Evolutionary conservation across 441 rosid genomes (phyloP), one percentile per base, ranked within the genome.

Genomic region (Pelargonium cotyledonis): DNA sequence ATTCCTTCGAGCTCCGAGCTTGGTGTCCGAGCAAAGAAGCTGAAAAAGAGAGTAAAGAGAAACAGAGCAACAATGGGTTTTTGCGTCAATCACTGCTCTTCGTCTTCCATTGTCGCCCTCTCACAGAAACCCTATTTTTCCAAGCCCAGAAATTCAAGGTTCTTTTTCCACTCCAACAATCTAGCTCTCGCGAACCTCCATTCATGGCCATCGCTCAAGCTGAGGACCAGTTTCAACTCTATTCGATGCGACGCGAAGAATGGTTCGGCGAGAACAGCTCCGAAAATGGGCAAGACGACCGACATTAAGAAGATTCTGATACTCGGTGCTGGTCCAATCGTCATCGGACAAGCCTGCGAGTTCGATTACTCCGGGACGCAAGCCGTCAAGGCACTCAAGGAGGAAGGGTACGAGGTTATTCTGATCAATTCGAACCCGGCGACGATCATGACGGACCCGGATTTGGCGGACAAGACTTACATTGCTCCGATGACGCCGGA

Each of bases 401-500:
- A 53, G 5, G 60, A 53, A 15, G 60, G 60, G 8, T 53, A 53
- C 60, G 60, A 53, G 21, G 60, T 53, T 16, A 53, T 53, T 53
- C 21, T 53, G 21, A 53, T 53, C 14, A 53, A 53, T 53, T 53
- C 60, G 2, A 53, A 53, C 60, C 60, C 60, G 8, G 60, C 60
- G 21, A 53, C 60, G 2, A 53, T 53, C 60, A 53, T 53, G 60
- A 53, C 60, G 21, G 60, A 53, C 60, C 60, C 60, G 18, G 60
- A 53, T 53, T 15, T 53, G 60, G 60, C 60, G 8, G 60, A 53
- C 60, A 53, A 53, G 60, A 94, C 97, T 57, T 94, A 91, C 72
- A 75, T 94, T 61, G 76, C 95, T 23, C 99, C 99, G 0, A 86
- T 94, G 95, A 89, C 95, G 1, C 93, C 96, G 6, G 97, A 88